Conservation (phyloP, 805 yeast species). For the Saturnispora zaruensis region DNA sequence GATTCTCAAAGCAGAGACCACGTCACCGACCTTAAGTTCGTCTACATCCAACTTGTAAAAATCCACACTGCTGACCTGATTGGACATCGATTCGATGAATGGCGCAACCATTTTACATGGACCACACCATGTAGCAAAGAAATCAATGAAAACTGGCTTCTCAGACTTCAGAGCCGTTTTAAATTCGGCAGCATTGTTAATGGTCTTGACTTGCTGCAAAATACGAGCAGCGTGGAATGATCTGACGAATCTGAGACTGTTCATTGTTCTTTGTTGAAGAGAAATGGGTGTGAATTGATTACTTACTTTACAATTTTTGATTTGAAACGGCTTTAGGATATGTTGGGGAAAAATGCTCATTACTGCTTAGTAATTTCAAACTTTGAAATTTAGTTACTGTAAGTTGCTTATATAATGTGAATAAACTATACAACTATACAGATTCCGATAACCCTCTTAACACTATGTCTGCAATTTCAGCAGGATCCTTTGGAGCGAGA, state of each 20-base stretch:
- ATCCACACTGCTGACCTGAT: slow-evolving; percentile 40
- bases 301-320: background rate
- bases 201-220: slow-evolving; percentile 1
- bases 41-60: slow-evolving; percentile 72
- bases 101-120: slow-evolving; percentile 74
- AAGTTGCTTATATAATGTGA: no score
- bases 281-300: background rate
- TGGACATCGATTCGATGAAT: slow-evolving; percentile 35
- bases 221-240: slow-evolving; percentile 4
- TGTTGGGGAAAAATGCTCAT: background rate
- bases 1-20: slow-evolving; percentile 53
- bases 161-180: slow-evolving; percentile 1
- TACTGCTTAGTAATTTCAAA: background rate
- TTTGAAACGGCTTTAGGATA: slow-evolving; percentile 5
- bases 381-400: background rate
- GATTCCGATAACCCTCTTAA: slow-evolving; percentile 45
- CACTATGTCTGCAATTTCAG: slow-evolving; percentile 71
- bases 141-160: slow-evolving; percentile 39
- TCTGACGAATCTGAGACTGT: slow-evolving; percentile 6
- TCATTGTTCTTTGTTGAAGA: background rate
- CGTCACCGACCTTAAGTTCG: slow-evolving; percentile 35
- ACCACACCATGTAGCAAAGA: slow-evolving; percentile 70
- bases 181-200: slow-evolving; percentile 1
- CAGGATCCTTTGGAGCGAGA: slow-evolving; percentile 75
- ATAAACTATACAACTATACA: background rate